Base-by-base conservation (phyloP, 768 basidiomycete genomes). In the Stropharia rugosoannulata region DNA sequence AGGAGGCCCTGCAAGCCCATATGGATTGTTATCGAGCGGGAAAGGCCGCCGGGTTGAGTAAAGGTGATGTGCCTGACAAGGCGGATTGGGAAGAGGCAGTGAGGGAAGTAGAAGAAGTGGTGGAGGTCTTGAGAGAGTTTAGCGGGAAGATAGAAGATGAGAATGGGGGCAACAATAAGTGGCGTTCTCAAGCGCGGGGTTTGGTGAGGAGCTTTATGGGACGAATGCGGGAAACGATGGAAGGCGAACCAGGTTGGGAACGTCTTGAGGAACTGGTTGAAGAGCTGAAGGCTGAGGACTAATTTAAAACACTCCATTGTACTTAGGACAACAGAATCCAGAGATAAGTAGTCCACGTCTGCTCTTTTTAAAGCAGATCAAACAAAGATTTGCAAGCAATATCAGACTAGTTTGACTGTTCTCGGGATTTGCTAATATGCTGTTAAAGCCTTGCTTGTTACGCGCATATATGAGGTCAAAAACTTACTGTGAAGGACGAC, bases 141-240 rank as follows among this genome's bases (percentile, higher is more conserved):
- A 95, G 96, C 2, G 87, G 91, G 47, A 78, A 81, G 51, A 81
- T 80, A 38, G 79, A 74, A 40, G 29, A 32, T 6, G 29, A 32
- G 29, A 32, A 10, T 4, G 29, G 29, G 29, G 29, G 29, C 5
- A 71, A 69, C 25, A 68, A 63, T 54, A 88, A 86, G 59, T 98
- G 97, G 97, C 82, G 78, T 69, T 80, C 90, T 63, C 93, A 96
- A 71, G 92, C 86, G 42, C 80, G 89, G 51, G 95, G 93, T 58
- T 78, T 98, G 54, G 81, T 98, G 56, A 78, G 95, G 72, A 89
- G 87, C 49, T 98, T 98, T 71, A 81, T 92, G 72, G 95, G 90
- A 6, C 78, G 91, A 57, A 93, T 91, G 56, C 86, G 78, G 70
- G 91, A 46, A 4, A 22, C 42, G 42, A 46, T 46, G 45, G 45